Conservation (phyloP, 176 grass and related monocot genomes). For the Eragrostis nindensis region DNA sequence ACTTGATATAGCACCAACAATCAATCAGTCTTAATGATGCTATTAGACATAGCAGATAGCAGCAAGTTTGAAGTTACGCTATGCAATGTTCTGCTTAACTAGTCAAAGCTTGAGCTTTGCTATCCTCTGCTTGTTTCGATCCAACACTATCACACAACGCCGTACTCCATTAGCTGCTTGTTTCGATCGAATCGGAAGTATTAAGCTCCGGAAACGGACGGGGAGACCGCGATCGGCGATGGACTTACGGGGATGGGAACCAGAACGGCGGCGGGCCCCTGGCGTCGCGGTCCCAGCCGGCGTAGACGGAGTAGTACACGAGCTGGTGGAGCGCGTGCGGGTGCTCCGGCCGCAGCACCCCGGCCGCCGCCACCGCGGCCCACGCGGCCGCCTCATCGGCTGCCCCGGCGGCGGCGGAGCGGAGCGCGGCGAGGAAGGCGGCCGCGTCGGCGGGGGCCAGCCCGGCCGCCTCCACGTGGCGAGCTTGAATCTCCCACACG, state of each 20-base stretch:
- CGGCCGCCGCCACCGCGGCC: constrained; percentile 38
- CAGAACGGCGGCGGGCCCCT: constrained; percentile 89
- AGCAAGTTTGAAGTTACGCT: not conserved
- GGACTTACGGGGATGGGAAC: constrained; percentile 80
- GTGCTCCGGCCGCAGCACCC: constrained; percentile 78
- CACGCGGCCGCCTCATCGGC: constrained; percentile 59
- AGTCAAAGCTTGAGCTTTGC: not conserved
- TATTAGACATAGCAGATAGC: no score
- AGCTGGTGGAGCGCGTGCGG: constrained; percentile 93
- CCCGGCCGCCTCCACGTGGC: constrained; percentile 61
- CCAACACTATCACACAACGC: no score
- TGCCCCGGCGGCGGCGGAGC: constrained; percentile 12
- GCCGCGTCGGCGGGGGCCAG: constrained; percentile 38
- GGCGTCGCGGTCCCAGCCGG: constrained; percentile 59
- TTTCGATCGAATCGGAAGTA: not conserved
- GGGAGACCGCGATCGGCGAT: not conserved
- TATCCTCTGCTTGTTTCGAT: not conserved
- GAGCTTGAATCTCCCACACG: constrained; percentile 62
- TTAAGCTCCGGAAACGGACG: no score
- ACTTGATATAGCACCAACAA: no score
- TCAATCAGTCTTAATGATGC: no score
- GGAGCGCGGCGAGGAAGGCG: constrained; percentile 53
- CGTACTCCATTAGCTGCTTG: not conserved
- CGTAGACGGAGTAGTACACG: constrained; percentile 87
- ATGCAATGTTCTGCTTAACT: not conserved